These are phyloP conservation scores for Oryza officinalis DNA, from an alignment of 176 grass and related monocot genomes.

Conservation along the genomic window DNA sequence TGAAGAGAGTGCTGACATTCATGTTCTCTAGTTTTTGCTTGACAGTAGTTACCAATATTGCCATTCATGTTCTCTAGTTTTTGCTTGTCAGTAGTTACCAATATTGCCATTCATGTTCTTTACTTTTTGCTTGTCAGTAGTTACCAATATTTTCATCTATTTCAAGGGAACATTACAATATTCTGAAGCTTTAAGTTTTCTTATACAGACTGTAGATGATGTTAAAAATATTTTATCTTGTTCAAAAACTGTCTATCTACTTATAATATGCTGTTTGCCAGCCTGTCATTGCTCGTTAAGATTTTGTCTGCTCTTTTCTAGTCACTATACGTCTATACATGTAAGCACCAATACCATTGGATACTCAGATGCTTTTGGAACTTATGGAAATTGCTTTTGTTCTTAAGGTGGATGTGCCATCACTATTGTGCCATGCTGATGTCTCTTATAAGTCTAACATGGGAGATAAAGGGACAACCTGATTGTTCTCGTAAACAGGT, in stretches of 20 bases:
- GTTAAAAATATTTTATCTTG: constrained; percentile 3
- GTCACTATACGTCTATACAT: background rate
- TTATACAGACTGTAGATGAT: background rate
- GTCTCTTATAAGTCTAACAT: constrained; percentile 94
- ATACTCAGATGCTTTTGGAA: background rate
- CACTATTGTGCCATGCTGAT: constrained; percentile 99
- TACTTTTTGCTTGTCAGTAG: constrained; percentile 24
- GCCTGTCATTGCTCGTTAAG: background rate
- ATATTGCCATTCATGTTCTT: background rate
- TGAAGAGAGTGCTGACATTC: background rate
- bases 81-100: constrained; percentile 14
- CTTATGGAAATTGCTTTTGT: constrained; percentile 14
- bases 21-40: constrained; percentile 12
- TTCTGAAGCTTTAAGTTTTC: background rate
- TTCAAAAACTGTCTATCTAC: background rate
- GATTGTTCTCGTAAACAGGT: constrained; percentile 92
- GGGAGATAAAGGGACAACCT: constrained; percentile 93
- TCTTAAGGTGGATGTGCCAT: constrained; percentile 94
- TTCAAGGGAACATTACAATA: constrained; percentile 45
- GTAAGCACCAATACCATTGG: background rate
- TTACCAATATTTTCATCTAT: constrained; percentile 10
- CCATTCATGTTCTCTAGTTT: background rate
- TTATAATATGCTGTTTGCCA: background rate
- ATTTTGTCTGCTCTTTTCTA: background rate
- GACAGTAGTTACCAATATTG: background rate